These are phyloP conservation scores for Dendrobium officinale DNA, from an alignment of 106 monocot species.

Conservation along the genomic window DNA sequence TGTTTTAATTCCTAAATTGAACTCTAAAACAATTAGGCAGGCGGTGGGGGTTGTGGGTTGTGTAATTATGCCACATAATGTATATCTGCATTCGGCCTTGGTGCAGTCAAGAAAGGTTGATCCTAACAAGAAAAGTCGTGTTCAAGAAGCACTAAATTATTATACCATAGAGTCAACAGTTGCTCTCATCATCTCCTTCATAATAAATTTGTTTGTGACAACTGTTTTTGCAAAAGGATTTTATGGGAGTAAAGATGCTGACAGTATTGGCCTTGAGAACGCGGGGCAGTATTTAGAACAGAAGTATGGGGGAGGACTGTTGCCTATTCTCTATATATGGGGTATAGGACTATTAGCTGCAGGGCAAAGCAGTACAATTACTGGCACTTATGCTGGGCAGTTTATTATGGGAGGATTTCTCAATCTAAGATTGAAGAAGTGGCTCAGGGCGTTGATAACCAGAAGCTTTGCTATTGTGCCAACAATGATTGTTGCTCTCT, in stretches of 20 bases:
- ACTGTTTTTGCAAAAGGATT: constrained; percentile 94
- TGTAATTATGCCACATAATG: constrained; percentile 93
- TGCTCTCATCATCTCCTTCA: constrained; percentile 65
- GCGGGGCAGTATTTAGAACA: constrained; percentile 77
- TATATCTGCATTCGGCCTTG: constrained; percentile 84
- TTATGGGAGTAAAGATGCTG: constrained; percentile 56
- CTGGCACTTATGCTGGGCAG: constrained; percentile 93
- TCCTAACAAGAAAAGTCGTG: constrained; percentile 34
- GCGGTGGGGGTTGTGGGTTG: constrained; percentile 90
- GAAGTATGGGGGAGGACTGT: constrained; percentile 66
- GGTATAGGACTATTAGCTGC: constrained; percentile 84
- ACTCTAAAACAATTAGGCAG: constrained; percentile 73
- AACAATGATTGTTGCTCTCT: constrained; percentile 71
- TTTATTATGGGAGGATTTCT: constrained; percentile 98
- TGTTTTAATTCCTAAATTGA: constrained; percentile 66
- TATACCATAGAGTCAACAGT: constrained; percentile 74
- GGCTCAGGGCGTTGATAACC: constrained; percentile 80
- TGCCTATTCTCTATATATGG: constrained; percentile 94
- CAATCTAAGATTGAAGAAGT: constrained; percentile 80
- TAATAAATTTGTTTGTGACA: constrained; percentile 79
- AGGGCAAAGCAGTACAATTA: constrained; percentile 92
- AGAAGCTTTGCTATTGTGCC: constrained; percentile 91
- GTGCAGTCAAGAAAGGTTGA: constrained; percentile 85
- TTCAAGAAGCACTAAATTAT: constrained; percentile 81
- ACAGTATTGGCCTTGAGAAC: constrained; percentile 75